Evolutionary conservation across 805 yeast species (phyloP).

Genomic region (Yamadazyma ubonensis): DNA sequence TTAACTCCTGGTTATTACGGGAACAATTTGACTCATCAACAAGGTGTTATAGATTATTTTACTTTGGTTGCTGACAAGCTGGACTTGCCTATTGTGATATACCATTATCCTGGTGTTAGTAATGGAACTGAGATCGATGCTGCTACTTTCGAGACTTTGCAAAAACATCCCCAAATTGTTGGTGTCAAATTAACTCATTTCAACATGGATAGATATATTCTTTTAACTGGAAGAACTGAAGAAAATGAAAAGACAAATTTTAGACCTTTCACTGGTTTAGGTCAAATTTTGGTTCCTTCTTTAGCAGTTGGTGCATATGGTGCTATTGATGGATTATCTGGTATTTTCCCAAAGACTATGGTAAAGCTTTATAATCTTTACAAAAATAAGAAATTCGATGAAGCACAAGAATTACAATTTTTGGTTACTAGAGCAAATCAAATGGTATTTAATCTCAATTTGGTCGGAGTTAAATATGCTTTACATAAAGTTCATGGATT

Average conservation of each 20-base stretch:
- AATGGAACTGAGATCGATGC: slow-evolving; percentile 28
- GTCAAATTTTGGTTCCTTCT: slow-evolving; percentile 25
- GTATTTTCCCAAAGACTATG: slow-evolving; percentile 24
- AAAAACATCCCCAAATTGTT: slow-evolving; percentile 32
- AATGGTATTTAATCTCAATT: slow-evolving; percentile 28
- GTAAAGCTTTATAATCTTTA: slow-evolving; percentile 17
- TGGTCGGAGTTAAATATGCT: slow-evolving; percentile 31
- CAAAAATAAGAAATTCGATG: slow-evolving; percentile 12
- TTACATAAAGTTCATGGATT: slow-evolving; percentile 19
- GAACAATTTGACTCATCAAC: slow-evolving; percentile 26
- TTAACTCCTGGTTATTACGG: slow-evolving; percentile 38
- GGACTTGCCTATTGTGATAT: slow-evolving; percentile 36
- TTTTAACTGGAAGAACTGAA: slow-evolving; percentile 16
- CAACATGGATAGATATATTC: slow-evolving; percentile 21
- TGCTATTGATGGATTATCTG: slow-evolving; percentile 27
- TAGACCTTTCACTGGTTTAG: slow-evolving; percentile 25
- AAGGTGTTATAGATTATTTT: slow-evolving; percentile 32
- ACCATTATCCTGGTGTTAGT: slow-evolving; percentile 37
- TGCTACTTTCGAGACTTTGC: slow-evolving; percentile 24
- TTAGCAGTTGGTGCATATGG: slow-evolving; percentile 22
- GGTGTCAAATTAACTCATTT: slow-evolving; percentile 31
- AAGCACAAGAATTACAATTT: slow-evolving; percentile 21
- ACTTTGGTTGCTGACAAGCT: slow-evolving; percentile 28
- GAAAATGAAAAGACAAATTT: slow-evolving; percentile 18
- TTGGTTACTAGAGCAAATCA: slow-evolving; percentile 23